phyloP scores from a whole-genome alignment of 108 stramenopile species.

The Nitzschia sp. region DNA sequence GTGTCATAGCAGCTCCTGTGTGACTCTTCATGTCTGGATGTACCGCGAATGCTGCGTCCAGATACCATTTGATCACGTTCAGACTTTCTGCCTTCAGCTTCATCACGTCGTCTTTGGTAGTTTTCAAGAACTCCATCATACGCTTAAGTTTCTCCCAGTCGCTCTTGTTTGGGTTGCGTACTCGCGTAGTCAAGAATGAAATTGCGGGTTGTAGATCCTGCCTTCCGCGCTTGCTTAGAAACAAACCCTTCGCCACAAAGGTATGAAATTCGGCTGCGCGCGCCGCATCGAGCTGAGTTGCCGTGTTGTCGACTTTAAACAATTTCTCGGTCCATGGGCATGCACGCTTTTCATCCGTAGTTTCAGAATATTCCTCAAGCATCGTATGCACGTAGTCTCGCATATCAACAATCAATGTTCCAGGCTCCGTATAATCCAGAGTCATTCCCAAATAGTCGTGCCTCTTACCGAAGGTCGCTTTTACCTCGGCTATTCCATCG shows the following conservation, averaged over 20 bases:
- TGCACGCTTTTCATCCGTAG: slow-evolving; percentile 1
- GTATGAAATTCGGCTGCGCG: slow-evolving; percentile 28
- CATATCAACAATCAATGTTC: too few species aligned
- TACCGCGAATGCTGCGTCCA: slow-evolving; percentile 55
- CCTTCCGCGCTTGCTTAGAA: slow-evolving; percentile 30
- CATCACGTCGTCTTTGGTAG: slow-evolving; percentile 13
- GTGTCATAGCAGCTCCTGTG: slow-evolving; percentile 43
- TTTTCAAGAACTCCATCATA: slow-evolving; percentile 38
- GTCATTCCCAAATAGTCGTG: slow-evolving; percentile 56
- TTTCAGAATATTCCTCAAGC: slow-evolving; percentile 26
- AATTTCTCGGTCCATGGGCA: slow-evolving; percentile 35
- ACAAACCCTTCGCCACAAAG: slow-evolving; percentile 39
- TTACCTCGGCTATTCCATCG: slow-evolving; percentile 10
- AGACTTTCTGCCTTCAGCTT: slow-evolving; percentile 14
- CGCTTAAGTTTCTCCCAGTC: slow-evolving; percentile 48
- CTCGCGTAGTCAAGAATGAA: too few species aligned
- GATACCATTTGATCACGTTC: slow-evolving; percentile 39
- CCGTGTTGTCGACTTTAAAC: slow-evolving; percentile 23
- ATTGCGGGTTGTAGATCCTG: too few species aligned
- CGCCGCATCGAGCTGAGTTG: background rate
- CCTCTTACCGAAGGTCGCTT: slow-evolving; percentile 5
- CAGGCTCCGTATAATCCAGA: too few species aligned
- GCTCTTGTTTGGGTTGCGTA: slow-evolving; percentile 25
- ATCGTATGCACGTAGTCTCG: too few species aligned
- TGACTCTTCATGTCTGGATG: slow-evolving; percentile 53